Base-by-base conservation (phyloP, 345 rosid species). In the Linum tenue region DNA sequence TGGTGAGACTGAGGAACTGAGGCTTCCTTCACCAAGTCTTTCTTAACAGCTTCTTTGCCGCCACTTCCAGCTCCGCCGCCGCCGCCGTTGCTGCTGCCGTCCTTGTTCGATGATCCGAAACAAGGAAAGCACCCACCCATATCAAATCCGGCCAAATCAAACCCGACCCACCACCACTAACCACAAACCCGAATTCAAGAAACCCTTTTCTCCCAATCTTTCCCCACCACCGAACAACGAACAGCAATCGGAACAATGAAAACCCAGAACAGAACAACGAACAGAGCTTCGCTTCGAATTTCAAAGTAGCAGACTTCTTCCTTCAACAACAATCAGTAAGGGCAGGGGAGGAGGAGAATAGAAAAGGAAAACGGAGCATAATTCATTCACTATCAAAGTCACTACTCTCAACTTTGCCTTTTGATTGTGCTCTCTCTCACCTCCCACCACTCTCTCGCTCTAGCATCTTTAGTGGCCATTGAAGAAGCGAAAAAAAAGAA, bases 41-140 rank as follows among this genome's bases (percentile, higher is more conserved):
- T 86, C 81, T 84, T 85, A 69, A 60, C 75, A 70, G 78, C 81
- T 79, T 86, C 97, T 77, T 90, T 86, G n/a, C 84, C 73, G 37
- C 15, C 67, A 11, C 51, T 72, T 62, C 42, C 74, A 4, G 6
- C 74, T 62, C 42, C 74, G 53, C 79, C 73, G 72, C 75, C 68
- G 66, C 73, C 72, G 44, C 79, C 31, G 44, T 77, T 71, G 72
- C 74, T 67, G 65, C 72, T 73, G 40, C 79, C 94, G 77, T 85
- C 85, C 78, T 72, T 74, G 50, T 78, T 77, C 61, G 99, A 82
- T 83, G 99, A 94, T 79, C 90, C 92, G 74, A 90, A 94, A 82
- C 99, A 94, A 69, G 99, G 92, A 62, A 88, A 84, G 77, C 98
- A 92, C 83, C 97, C 86, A 83, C 90, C 96, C 98, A 92, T 92